Evolutionary conservation across 2,329 filamentous ascomycete genomes (phyloP), one percentile per base, ranked within the genome.

Genomic region (Phialocephala sp.): DNA sequence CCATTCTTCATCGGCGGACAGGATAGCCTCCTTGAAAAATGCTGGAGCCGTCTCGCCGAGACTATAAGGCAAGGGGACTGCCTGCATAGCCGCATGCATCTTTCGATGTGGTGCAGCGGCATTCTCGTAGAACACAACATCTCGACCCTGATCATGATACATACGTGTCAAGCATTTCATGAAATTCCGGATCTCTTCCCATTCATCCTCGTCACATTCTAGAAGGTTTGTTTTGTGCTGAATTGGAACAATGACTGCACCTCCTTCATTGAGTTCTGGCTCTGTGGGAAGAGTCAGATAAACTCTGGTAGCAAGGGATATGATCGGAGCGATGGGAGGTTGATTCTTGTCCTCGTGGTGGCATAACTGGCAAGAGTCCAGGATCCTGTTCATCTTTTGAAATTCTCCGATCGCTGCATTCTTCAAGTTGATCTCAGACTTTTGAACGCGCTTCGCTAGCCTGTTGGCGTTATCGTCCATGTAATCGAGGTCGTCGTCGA

Each of bases 181-280:
- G 76, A 99, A 99, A 78, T 99, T 99, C 72, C 95, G 91, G 6
- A 99, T 90, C 79, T 99, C 95, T 76, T 99, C 95, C 96, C 96
- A 99, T 77, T 99, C 95, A 76, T 99, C 95, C 75, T 99, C 94
- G 78, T 98, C 94, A 78, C 95, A 99, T 78, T 97, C 94, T n/a
- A 99, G 82, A 0, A 99, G 87, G 77, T 98, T 99, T 27, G 84
- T 88, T 60, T 90, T 89, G 77, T 99, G 95, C 72, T 93, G 87
- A 24, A 95, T 88, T 6, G 95, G 95, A 2, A 94, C 93, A 68
- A 99, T 95, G 64, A 95, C 89, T 8, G 94, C 92, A 58, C 93
- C 91, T 55, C 92, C 92, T 59, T 91, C 85, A 71, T 87, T 91
- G 52, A 99, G 82, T 75, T 98, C 94, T 0, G 95, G 96, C 72